Evolutionary conservation across 208 protist species (phyloP).

Genomic region (Crithidia thermophila): DNA sequence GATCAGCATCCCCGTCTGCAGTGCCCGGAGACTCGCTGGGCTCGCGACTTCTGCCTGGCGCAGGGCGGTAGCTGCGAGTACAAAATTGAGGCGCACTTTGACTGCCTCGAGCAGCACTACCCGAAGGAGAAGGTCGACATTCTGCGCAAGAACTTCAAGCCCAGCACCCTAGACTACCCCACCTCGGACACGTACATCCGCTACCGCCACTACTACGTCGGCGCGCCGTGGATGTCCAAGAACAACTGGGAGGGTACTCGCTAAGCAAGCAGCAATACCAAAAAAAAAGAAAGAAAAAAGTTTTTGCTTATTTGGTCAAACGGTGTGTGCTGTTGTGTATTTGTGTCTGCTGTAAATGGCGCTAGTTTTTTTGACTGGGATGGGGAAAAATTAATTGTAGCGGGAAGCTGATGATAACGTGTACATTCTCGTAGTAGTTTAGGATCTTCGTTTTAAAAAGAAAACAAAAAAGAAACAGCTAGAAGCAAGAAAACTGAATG

Average conservation of each 20-base stretch:
- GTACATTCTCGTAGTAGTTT: too few species aligned
- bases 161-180: constrained; percentile 84
- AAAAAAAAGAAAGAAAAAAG: neutral
- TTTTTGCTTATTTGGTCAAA: neutral
- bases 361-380: neutral
- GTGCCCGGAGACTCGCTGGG: constrained; percentile 86
- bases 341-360: neutral
- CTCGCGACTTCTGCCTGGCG: constrained; percentile 83
- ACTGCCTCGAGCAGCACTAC: constrained; percentile 88
- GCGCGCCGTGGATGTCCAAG: constrained; percentile 72
- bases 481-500: too few species aligned
- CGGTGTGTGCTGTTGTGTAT: neutral
- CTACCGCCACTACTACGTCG: constrained; percentile 84
- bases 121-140: constrained; percentile 79
- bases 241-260: constrained; percentile 75
- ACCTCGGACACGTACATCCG: constrained; percentile 87
- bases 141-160: constrained; percentile 84
- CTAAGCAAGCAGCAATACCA: constrained; percentile 31
- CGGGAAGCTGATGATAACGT: too few species aligned
- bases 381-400: too few species aligned
- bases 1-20: constrained; percentile 78
- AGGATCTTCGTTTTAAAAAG: too few species aligned
- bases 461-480: too few species aligned
- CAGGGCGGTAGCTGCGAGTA: constrained; percentile 88
- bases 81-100: constrained; percentile 93